Evolutionary conservation across 495 filamentous ascomycete species (phyloP).

Genomic region (Penicillium riverlandense): DNA sequence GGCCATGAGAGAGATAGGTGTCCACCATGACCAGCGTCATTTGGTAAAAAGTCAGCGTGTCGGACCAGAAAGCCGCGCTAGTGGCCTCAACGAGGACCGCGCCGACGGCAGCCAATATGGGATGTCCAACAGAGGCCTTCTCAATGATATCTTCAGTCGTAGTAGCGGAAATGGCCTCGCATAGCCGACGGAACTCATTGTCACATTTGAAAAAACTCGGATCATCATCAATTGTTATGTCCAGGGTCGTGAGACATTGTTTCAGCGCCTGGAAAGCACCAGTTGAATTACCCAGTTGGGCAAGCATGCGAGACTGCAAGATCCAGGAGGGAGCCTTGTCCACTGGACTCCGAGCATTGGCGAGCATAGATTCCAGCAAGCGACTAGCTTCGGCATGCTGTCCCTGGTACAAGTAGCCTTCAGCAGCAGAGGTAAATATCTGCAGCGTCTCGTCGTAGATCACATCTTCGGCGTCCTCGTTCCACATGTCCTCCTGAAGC

Average conservation of each 20-base stretch:
- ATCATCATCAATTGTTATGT: neutral
- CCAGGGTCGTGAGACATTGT: neutral
- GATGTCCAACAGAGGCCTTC: constrained; percentile 35
- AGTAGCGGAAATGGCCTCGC: constrained; percentile 1
- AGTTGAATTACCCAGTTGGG: constrained; percentile 1
- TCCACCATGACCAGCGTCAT: constrained; percentile 60
- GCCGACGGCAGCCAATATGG: constrained; percentile 35
- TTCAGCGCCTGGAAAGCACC: constrained; percentile 1
- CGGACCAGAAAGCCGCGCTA: constrained; percentile 69
- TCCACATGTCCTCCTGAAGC: constrained; percentile 1
- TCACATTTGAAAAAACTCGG: constrained; percentile 1
- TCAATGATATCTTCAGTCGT: neutral
- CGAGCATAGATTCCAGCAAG: neutral
- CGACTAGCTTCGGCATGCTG: neutral
- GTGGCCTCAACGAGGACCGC: constrained; percentile 65
- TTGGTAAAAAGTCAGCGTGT: constrained; percentile 64
- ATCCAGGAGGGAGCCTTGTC: constrained; percentile 4
- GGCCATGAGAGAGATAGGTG: constrained; percentile 34
- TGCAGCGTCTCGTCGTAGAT: constrained; percentile 1
- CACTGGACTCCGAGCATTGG: constrained; percentile 4
- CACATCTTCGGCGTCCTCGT: neutral
- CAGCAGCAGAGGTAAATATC: constrained; percentile 1
- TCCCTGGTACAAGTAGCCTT: neutral
- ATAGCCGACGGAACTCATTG: constrained; percentile 1
- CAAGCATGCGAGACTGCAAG: constrained; percentile 3